A percentile compares a stretch with the other conserved stretches of the same genome.
phyloP scores from a whole-genome alignment of 2,329 filamentous ascomycete species.

The Chaetothyriales sp. region DNA sequence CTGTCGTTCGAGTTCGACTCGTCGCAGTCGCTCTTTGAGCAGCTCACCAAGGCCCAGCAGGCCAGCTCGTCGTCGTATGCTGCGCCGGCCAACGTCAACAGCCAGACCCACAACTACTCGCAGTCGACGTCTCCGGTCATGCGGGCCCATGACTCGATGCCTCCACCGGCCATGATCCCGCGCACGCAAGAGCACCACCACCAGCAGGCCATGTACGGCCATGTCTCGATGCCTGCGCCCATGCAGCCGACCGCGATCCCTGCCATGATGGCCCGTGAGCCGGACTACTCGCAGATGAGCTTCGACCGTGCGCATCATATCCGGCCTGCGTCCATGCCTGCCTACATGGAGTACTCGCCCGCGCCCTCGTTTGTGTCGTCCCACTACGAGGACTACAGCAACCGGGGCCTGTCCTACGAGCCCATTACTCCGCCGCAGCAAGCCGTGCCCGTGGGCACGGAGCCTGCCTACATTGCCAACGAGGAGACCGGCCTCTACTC shows the following conservation, averaged over 20 bases:
- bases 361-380: slow-evolving; percentile 98
- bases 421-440: slow-evolving; percentile 93
- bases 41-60: slow-evolving; percentile 98
- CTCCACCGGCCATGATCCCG: slow-evolving; percentile 71
- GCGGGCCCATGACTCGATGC: slow-evolving; percentile 86
- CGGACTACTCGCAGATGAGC: slow-evolving; percentile 66
- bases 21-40: slow-evolving; percentile 96
- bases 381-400: slow-evolving; percentile 95
- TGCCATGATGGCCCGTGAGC: slow-evolving; percentile 72
- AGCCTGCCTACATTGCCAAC: slow-evolving; percentile 95
- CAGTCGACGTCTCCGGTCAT: slow-evolving; percentile 81
- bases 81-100: slow-evolving; percentile 59
- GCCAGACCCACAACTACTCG: slow-evolving; percentile 41
- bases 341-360: slow-evolving; percentile 95
- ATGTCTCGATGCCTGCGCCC: slow-evolving; percentile 45
- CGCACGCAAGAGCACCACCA: slow-evolving; percentile 50
- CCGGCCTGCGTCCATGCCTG: slow-evolving; percentile 95
- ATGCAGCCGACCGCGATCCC: slow-evolving; percentile 49
- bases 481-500: slow-evolving; percentile 95
- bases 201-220: slow-evolving; percentile 55
- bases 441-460: slow-evolving; percentile 61
- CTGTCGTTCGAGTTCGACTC: slow-evolving; percentile 98
- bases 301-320: slow-evolving; percentile 64
- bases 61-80: slow-evolving; percentile 87
- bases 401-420: slow-evolving; percentile 89